phyloP scores from a whole-genome alignment of 2,329 filamentous ascomycete species.

The Trichoderma guizhouense region DNA sequence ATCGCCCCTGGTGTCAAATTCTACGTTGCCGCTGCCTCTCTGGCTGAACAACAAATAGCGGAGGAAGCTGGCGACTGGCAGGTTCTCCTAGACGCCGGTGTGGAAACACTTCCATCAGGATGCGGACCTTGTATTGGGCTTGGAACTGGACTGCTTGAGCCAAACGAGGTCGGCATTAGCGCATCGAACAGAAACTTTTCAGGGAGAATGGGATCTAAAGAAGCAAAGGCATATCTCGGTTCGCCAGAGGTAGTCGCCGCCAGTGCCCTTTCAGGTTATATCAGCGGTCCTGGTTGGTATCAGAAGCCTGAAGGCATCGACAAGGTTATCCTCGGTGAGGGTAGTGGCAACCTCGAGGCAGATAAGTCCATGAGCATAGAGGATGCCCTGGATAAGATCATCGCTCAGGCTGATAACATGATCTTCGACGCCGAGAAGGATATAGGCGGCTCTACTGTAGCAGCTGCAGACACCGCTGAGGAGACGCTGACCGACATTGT shows the following conservation, averaged over 20 bases:
- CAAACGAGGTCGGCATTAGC: constrained; percentile 74
- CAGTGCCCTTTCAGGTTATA: constrained; percentile 70
- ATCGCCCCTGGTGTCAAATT: constrained; percentile 71
- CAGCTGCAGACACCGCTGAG: background rate
- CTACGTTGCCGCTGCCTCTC: constrained; percentile 85
- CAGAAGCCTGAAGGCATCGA: constrained; percentile 64
- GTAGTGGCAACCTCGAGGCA: constrained; percentile 62
- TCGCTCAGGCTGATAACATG: constrained; percentile 49
- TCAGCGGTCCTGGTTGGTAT: constrained; percentile 76
- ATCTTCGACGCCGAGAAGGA: constrained; percentile 19
- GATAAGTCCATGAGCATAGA: constrained; percentile 65
- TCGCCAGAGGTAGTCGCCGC: constrained; percentile 91
- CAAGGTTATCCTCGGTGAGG: constrained; percentile 68
- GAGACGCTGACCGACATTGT: constrained; percentile 53
- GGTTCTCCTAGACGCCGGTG: constrained; percentile 64
- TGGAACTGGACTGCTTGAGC: background rate
- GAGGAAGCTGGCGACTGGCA: constrained; percentile 76
- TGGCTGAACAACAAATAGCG: constrained; percentile 66
- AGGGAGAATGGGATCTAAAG: constrained; percentile 66
- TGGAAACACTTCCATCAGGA: constrained; percentile 64
- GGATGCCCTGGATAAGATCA: constrained; percentile 67
- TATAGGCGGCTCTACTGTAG: background rate
- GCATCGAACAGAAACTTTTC: constrained; percentile 89
- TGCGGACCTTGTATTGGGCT: background rate
- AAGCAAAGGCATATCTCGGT: constrained; percentile 71